Base-by-base conservation (phyloP, 2,329 filamentous ascomycete genomes). In the Mycosphaerella sp. region DNA sequence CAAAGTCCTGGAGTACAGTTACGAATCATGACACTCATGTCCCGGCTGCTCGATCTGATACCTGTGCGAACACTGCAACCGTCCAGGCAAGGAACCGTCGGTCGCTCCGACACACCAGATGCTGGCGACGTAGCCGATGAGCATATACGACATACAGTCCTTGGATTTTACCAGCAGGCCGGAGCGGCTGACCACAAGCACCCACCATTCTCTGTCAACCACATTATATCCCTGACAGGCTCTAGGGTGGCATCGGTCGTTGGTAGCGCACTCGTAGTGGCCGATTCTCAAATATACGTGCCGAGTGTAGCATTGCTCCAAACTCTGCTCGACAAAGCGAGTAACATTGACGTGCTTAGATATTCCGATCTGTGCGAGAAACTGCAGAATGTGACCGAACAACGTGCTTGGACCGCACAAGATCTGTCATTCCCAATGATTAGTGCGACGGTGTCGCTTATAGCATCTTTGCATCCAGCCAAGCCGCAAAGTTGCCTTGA, bases 381-480 rank as follows among this genome's bases (percentile, higher is more conserved):
- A 9, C 45, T 58, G 7, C 21, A 45, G 14, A 26, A 26, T 32
- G 17, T 52, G 52, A 44, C 23, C 44, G 31, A 44, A 40, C 21
- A 29, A 29, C 26, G 26, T 29, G 6, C 3, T 29, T 29, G 26
- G 26, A 6, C 26, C 26, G 6, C 46, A 26, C 3, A 36, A 14
- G 34, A 26, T 17, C 9, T 59, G 21, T 55, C 59, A 10, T 65
- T 66, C 29, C 55, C 61, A 6, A 55, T 60, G 3, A 42, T 65
- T 4, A 62, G 44, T 36, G 58, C 61, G 2, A 56, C 62, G 4
- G 55, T 65, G n/a, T 53, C 57, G 8, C 54, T 66, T 4, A 36
- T 65, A 5, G 26, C 53, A 5, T 36, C 46, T 12, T 43, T 62
- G 21, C 32, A 26, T 12, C 47, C 49, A 31, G 17, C 34, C 10